Conservation (phyloP, 1,284 basidiomycete genomes). For the Tylopilus orsonianus region DNA sequence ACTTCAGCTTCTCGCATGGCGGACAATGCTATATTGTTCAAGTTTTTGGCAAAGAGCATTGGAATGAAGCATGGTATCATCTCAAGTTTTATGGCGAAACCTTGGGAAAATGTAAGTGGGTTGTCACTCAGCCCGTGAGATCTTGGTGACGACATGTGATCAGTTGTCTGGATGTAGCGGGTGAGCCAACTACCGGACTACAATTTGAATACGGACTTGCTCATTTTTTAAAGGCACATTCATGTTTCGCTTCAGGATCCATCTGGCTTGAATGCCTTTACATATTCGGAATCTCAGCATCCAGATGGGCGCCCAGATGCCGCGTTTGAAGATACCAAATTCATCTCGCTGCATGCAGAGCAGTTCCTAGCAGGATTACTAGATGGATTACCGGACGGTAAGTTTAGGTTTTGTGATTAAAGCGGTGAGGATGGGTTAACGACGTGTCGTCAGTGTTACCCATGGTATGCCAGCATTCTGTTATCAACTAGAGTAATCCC, state of each 20-base stretch:
- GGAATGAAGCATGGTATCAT: constrained; percentile 88
- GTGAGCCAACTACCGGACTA: constrained; percentile 41
- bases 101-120: constrained; percentile 79
- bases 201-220: neutral
- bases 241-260: constrained; percentile 84
- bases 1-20: constrained; percentile 85
- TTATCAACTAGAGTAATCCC: neutral
- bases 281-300: constrained; percentile 44
- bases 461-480: constrained; percentile 38
- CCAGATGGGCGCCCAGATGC: constrained; percentile 67
- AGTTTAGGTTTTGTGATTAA: constrained; percentile 20
- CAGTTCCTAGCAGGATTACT: constrained; percentile 91
- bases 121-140: neutral
- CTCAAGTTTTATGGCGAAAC: constrained; percentile 99
- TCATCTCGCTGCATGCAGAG: constrained; percentile 83
- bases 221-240: constrained; percentile 64
- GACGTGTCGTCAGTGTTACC: constrained; percentile 53
- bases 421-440: neutral
- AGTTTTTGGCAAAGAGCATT: constrained; percentile 88
- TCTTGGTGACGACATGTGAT: constrained; percentile 2
- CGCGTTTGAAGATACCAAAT: constrained; percentile 78
- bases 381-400: constrained; percentile 86
- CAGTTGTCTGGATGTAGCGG: constrained; percentile 91
- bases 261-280: constrained; percentile 79
- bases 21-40: constrained; percentile 93